Conservation (phyloP, 306 rosid genomes). For the Hippophae tibetana region DNA sequence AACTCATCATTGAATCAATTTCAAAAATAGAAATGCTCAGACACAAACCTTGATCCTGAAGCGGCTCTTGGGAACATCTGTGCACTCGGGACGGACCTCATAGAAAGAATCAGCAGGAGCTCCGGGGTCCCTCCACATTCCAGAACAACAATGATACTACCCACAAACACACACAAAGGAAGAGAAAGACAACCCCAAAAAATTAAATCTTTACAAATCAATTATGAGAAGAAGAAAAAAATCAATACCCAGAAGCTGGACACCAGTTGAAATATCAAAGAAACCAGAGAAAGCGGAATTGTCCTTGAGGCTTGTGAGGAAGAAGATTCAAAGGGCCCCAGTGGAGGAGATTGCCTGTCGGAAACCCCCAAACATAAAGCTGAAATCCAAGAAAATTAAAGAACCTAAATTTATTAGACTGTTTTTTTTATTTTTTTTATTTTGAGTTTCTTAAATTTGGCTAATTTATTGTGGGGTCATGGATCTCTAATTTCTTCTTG, state of each 20-base stretch:
- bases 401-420: background rate
- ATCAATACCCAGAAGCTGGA: slow-evolving; percentile 23
- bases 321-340: slow-evolving; percentile 33
- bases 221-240: background rate
- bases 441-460: background rate
- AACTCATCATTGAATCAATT: background rate
- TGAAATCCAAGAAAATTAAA: slow-evolving; percentile 12
- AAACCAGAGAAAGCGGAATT: slow-evolving; percentile 27
- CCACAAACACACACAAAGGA: background rate
- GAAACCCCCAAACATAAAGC: slow-evolving; percentile 21
- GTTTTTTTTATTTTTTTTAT: background rate
- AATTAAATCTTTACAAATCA: slow-evolving; percentile 1
- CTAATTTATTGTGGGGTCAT: no score
- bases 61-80: slow-evolving; percentile 74
- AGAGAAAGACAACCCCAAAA: background rate
- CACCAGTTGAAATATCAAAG: slow-evolving; percentile 28
- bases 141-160: slow-evolving; percentile 21
- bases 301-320: slow-evolving; percentile 18
- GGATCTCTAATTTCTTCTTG: no score
- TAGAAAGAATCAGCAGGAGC: slow-evolving; percentile 88
- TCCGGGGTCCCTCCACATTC: slow-evolving; percentile 90
- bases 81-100: slow-evolving; percentile 85
- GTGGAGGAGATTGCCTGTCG: slow-evolving; percentile 25
- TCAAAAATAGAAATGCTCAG: background rate
- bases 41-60: slow-evolving; percentile 74